Base-by-base conservation (phyloP, 2,329 filamentous ascomycete genomes). In the Aspergillus flavus region DNA sequence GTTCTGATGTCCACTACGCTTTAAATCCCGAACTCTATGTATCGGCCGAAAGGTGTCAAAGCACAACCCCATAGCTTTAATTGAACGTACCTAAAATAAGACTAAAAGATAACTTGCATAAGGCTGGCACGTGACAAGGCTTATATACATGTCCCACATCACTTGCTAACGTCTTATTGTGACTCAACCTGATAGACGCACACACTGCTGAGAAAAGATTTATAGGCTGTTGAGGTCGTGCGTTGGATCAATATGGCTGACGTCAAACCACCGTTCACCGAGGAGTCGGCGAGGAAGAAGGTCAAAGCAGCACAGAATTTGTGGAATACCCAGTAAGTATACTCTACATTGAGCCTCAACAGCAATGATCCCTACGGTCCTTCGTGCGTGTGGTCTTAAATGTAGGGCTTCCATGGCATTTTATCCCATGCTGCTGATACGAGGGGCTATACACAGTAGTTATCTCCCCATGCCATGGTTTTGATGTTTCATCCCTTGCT, bases 241-340 rank as follows among this genome's bases (percentile, higher is more conserved):
- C 14, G 4, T 21, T 32, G 12, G 23, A 30, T 52, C n/a, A 7
- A 60, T 48, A 81, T 81, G 79, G 78, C 79, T 3, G 72, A 76
- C 58, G 66, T 80, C 39, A 78, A 75, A 56, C 92, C 93, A 4
- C 92, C 92, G 0, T 96, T 93, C 75, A 94, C 87, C 4, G 81
- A 85, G 28, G 89, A 92, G 73, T 89, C 88, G 1, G 93, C 93
- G 2, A 80, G 81, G 19, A 81, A 83, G 63, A 96, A 96, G 76
- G 92, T 96, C 66, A 96, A 96, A 79, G 89, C 88, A 21, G 92
- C 91, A 0, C 93, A 96, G 74, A 86, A 92, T 74, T 82, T 89
- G 3, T 96, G 93, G 93, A 96, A 96, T 72, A 90, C 88, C 1
- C 85, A 82, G 90, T 92, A 76, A 68, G 80, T 36, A 45, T 11